These are phyloP conservation scores for Phytophthora tentaculata DNA, from an alignment of 352 stramenopile species.

Conservation along the genomic window DNA sequence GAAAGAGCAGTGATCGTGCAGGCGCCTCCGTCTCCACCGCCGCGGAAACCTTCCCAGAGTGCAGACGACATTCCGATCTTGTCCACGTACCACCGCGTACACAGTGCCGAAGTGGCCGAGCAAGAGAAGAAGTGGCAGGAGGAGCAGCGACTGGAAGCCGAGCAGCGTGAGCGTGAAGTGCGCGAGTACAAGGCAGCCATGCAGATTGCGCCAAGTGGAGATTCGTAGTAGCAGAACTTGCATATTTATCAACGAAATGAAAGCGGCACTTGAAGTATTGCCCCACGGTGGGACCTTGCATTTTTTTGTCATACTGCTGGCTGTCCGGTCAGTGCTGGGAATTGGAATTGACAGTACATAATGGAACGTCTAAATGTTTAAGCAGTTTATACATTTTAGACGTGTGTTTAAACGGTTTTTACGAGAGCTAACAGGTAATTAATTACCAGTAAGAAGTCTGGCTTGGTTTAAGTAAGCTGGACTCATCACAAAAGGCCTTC, in stretches of 20 bases:
- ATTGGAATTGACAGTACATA: too few species aligned
- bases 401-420: too few species aligned
- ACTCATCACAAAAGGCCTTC: too few species aligned
- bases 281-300: too few species aligned
- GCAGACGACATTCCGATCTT: constrained; percentile 76
- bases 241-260: constrained; percentile 27
- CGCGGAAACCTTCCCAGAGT: constrained; percentile 32
- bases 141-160: constrained; percentile 53
- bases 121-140: constrained; percentile 50
- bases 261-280: background rate
- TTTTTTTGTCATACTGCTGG: background rate
- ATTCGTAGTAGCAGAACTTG: background rate
- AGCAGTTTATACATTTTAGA: too few species aligned
- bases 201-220: constrained; percentile 11
- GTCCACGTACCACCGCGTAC: constrained; percentile 79
- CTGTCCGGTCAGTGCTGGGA: background rate
- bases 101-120: constrained; percentile 57
- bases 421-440: too few species aligned
- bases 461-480: too few species aligned
- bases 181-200: constrained; percentile 68
- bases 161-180: constrained; percentile 60
- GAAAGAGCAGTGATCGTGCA: constrained; percentile 5
- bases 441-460: too few species aligned
- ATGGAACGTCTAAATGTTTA: too few species aligned
- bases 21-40: constrained; percentile 15